phyloP scores from a whole-genome alignment of 495 filamentous ascomycete genomes.

The Daldinia childiae region DNA sequence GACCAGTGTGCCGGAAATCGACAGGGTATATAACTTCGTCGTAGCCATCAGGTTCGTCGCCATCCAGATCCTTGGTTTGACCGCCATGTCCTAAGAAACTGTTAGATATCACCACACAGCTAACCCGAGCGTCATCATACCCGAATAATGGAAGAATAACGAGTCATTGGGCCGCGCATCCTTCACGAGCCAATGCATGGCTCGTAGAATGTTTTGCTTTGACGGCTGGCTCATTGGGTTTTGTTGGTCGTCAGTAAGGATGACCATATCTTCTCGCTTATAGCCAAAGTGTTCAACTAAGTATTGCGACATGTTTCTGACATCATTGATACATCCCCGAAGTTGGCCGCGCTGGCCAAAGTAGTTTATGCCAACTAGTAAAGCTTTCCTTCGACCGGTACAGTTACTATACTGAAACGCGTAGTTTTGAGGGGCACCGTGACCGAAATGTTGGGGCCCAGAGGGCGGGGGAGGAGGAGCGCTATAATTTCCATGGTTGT shows the following conservation, averaged over 20 bases:
- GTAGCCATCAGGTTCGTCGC: constrained; percentile 93
- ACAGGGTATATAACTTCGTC: constrained; percentile 99
- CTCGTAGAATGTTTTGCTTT: constrained; percentile 92
- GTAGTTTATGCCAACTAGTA: constrained; percentile 98
- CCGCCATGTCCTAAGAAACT: constrained; percentile 81
- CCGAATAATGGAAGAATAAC: constrained; percentile 98
- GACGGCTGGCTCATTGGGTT: constrained; percentile 97
- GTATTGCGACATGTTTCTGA: constrained; percentile 95
- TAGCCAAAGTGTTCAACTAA: constrained; percentile 92
- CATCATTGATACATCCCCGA: constrained; percentile 96
- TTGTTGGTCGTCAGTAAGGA: constrained; percentile 96
- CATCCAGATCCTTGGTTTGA: constrained; percentile 94
- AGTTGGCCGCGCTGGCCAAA: constrained; percentile 93
- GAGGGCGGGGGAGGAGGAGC: constrained; percentile 69
- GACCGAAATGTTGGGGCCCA: constrained; percentile 72
- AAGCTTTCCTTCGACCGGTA: constrained; percentile 87
- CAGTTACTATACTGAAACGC: constrained; percentile 92
- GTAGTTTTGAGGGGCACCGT: constrained; percentile 80
- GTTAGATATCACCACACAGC: constrained; percentile 6
- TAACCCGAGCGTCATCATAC: constrained; percentile 57
- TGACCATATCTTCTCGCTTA: constrained; percentile 96
- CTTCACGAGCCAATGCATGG: constrained; percentile 99
- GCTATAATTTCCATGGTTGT: constrained; percentile 60
- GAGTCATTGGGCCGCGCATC: constrained; percentile 94
- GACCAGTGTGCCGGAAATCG: constrained; percentile 87